These are phyloP conservation scores for Hypoxylon subgilvum DNA, from an alignment of 495 filamentous ascomycete species.

Conservation along the genomic window DNA sequence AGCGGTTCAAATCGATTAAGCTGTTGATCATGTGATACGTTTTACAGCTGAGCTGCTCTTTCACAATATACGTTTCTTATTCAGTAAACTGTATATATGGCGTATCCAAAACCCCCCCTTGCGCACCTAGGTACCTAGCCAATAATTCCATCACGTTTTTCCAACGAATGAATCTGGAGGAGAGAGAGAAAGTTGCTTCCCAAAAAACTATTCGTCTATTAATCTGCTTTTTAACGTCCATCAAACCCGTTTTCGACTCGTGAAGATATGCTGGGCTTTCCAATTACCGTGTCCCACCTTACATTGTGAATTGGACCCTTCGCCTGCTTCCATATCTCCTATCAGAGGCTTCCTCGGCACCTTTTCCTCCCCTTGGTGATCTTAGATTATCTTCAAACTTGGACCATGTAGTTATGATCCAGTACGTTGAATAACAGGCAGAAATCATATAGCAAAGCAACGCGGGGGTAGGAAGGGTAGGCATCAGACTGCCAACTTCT, in stretches of 20 bases:
- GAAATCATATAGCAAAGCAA: slow-evolving; percentile 7
- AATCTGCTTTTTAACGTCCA: slow-evolving; percentile 15
- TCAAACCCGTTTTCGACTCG: background rate
- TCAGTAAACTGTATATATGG: no score
- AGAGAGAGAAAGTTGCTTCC: no score
- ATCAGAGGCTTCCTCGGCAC: slow-evolving; percentile 1
- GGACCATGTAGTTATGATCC: slow-evolving; percentile 4
- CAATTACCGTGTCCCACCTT: slow-evolving; percentile 2
- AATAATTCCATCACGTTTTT: no score
- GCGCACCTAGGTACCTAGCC: no score
- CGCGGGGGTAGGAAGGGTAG: slow-evolving; percentile 1
- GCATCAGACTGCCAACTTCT: slow-evolving; percentile 1
- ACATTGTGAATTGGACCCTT: background rate
- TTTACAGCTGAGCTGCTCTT: no score
- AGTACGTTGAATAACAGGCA: slow-evolving; percentile 12
- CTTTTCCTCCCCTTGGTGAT: slow-evolving; percentile 5
- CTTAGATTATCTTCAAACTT: slow-evolving; percentile 5
- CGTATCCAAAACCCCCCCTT: no score
- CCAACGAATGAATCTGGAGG: no score
- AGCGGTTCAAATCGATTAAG: no score
- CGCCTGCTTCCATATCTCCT: background rate
- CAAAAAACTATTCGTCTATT: slow-evolving; percentile 22
- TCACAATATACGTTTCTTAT: no score
- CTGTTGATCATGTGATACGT: no score
- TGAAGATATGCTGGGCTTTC: slow-evolving; percentile 16